Evolutionary conservation across 257 asterid species (phyloP), one percentile per base, ranked within the genome.

Genomic region (Nicotiana benthamiana): DNA sequence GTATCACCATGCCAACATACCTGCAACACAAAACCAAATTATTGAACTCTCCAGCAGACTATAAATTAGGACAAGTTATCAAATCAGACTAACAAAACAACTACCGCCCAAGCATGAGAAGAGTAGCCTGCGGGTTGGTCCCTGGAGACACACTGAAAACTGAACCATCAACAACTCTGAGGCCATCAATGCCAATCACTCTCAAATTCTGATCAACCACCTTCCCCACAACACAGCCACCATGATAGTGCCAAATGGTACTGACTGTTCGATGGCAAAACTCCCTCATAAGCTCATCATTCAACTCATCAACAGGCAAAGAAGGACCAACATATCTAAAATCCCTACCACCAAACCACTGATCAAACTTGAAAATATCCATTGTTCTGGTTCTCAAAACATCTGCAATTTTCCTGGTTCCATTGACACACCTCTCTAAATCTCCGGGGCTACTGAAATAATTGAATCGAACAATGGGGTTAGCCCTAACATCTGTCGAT

Each of bases 161-260:
- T 0, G 99, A 93, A 48, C 98, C 97, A 85, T 95, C 99, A 7
- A 95, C 92, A 18, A 92, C 90, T 80, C 99, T 87, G 15, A 95
- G 89, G 9, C 85, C 87, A 70, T 87, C 85, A 20, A 92, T 76
- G 3, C 99, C 98, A 4, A 87, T 52, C 43, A 95, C 92, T 80
- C 86, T 89, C 40, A 91, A 88, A 53, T 88, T 80, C 22, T 81
- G 74, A 84, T 94, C 97, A 5, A 92, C 97, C 17, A 96, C 99
- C 80, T 80, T 93, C 53, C 97, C 96, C 34, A 86, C 90, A 2
- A 94, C 86, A 86, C 98, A 93, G 4, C 99, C 98, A 0, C 98
- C 99, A 48, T 95, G 99, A 67, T 92, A 95, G 84, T 95, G 99
- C 98, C 99, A 95, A 78, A 92, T 95, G 17, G 98, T 95, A 85